Evolutionary conservation across 257 asterid genomes (phyloP).

Genomic region (Ballota nigra): DNA sequence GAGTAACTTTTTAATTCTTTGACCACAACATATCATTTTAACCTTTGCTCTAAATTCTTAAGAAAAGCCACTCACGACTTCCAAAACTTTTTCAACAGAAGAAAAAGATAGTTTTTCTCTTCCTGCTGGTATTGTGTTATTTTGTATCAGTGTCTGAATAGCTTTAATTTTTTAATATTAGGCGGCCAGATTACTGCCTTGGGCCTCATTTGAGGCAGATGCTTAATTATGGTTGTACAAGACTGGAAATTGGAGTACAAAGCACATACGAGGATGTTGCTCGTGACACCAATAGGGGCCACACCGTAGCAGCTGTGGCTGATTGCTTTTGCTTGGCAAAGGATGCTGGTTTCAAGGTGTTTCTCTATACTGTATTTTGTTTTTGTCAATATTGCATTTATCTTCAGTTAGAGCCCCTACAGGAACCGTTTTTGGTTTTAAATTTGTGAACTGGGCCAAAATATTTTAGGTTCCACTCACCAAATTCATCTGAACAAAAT

Average conservation of each 20-base stretch:
- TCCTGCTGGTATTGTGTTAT: background rate
- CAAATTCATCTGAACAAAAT: background rate
- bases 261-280: conserved; percentile 99
- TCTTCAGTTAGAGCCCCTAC: background rate
- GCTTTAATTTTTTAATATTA: conserved; percentile 30
- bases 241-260: conserved; percentile 97
- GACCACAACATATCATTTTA: background rate
- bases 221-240: conserved; percentile 95
- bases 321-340: conserved; percentile 98
- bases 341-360: conserved; percentile 98
- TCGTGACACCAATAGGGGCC: conserved; percentile 97
- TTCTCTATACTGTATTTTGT: conserved; percentile 15
- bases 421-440: background rate
- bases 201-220: conserved; percentile 99
- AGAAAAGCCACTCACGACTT: conserved; percentile 6
- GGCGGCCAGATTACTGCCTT: conserved; percentile 98
- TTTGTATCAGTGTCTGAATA: conserved; percentile 21
- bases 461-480: background rate
- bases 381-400: background rate
- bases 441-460: background rate
- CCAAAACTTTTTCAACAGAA: background rate
- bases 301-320: conserved; percentile 98
- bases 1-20: conserved; percentile 1
- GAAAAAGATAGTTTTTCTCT: background rate
- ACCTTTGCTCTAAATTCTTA: conserved; percentile 14